These are phyloP conservation scores for Suillus bovinus DNA, from an alignment of 768 basidiomycete genomes.

Conservation along the genomic window DNA sequence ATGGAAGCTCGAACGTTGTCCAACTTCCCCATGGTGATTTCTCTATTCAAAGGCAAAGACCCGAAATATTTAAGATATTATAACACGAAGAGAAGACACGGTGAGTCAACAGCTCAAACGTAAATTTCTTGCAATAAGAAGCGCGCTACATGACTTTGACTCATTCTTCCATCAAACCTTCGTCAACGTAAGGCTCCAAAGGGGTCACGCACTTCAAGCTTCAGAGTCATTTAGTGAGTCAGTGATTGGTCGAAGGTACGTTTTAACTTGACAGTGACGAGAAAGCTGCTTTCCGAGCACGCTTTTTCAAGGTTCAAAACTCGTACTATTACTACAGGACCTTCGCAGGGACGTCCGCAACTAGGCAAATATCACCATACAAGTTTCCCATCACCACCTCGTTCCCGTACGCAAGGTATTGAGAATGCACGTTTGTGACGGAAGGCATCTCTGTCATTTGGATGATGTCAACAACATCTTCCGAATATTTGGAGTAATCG, in stretches of 20 bases:
- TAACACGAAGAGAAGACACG: conserved; percentile 1
- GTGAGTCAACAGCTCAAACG: neutral
- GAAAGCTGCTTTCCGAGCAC: neutral
- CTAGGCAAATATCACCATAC: conserved; percentile 21
- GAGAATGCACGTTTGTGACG: conserved; percentile 10
- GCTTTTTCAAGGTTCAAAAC: neutral
- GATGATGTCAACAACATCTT: conserved; percentile 7
- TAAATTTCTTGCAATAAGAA: neutral
- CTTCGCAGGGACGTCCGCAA: conserved; percentile 9
- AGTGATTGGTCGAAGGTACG: neutral
- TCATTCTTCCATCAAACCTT: conserved; percentile 1
- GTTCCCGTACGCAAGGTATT: conserved; percentile 22
- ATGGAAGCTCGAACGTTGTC: conserved; percentile 7
- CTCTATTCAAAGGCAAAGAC: neutral
- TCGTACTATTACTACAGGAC: neutral
- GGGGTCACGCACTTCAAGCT: neutral
- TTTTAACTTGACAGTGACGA: neutral
- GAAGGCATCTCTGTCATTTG: conserved; percentile 14
- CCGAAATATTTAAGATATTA: neutral
- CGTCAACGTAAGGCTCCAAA: neutral
- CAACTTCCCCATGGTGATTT: conserved; percentile 3
- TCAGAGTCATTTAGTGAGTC: neutral
- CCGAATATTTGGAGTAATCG: neutral
- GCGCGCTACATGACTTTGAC: neutral
- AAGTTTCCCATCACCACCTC: conserved; percentile 13